Evolutionary conservation across 352 stramenopile species (phyloP).

Genomic region (Pythium biforme): DNA sequence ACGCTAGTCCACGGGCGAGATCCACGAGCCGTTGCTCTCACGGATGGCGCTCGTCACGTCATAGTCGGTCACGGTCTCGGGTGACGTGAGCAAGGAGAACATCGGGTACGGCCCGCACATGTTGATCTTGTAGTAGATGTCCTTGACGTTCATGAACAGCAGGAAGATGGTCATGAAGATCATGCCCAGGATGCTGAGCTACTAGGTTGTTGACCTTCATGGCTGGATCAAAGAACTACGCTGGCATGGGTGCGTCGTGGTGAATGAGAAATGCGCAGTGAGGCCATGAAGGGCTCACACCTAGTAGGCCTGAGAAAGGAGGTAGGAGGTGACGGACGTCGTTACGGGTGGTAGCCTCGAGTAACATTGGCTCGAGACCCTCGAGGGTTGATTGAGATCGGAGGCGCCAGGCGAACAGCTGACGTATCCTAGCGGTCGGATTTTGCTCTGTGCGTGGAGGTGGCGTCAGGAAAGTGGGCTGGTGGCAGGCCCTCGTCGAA

Average conservation of each 20-base stretch:
- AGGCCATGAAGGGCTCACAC: no score
- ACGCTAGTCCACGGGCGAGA: slow-evolving; percentile 17
- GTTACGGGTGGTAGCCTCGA: no score
- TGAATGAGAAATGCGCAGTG: neutral
- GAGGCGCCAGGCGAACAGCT: no score
- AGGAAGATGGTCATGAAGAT: slow-evolving; percentile 30
- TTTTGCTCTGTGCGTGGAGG: no score
- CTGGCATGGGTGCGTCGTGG: neutral
- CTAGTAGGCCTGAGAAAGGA: no score
- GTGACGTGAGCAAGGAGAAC: slow-evolving; percentile 21
- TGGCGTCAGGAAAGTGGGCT: no score
- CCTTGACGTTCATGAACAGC: slow-evolving; percentile 30
- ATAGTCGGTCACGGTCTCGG: slow-evolving; percentile 24
- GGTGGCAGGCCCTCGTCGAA: no score
- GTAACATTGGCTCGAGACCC: no score
- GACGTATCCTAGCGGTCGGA: no score
- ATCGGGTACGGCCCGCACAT: slow-evolving; percentile 26
- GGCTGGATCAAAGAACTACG: neutral
- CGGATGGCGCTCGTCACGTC: slow-evolving; percentile 22
- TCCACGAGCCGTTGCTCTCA: slow-evolving; percentile 19
- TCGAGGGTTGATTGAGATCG: no score
- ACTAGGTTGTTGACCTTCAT: slow-evolving; percentile 7
- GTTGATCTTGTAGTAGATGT: slow-evolving; percentile 31
- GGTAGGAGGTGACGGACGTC: no score
- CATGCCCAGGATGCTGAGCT: slow-evolving; percentile 28